Evolutionary conservation across 225 moss, liverwort and hornwort species (phyloP).

Genomic region (Rhytidiadelphus loreus): DNA sequence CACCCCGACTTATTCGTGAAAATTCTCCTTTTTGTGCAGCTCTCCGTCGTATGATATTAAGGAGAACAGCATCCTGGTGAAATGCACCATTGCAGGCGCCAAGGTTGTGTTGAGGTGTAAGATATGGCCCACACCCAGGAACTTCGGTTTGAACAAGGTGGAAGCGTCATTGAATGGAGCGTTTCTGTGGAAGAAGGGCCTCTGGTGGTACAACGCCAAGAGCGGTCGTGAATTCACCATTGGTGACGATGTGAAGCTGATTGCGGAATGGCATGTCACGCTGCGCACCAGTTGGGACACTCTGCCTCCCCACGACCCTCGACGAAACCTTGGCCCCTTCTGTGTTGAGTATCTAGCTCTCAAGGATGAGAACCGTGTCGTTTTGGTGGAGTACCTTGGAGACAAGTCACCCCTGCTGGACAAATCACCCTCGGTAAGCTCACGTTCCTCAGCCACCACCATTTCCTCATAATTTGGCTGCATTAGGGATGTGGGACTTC

Average conservation of each 20-base stretch:
- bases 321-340: conserved; percentile 29
- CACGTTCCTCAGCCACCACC: not conserved
- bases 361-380: not conserved
- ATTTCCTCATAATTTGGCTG: not conserved
- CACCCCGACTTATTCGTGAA: not conserved
- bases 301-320: conserved; percentile 14
- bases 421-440: conserved; percentile 7
- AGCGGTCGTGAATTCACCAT: conserved; percentile 33
- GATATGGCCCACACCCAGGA: conserved; percentile 34
- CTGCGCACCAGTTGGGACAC: conserved; percentile 18
- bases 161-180: conserved; percentile 31
- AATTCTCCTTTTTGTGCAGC: not conserved
- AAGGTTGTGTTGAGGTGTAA: conserved; percentile 26
- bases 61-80: conserved; percentile 26
- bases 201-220: conserved; percentile 40
- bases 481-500: not conserved
- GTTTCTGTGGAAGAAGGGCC: conserved; percentile 45
- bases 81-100: conserved; percentile 20
- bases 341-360: conserved; percentile 33
- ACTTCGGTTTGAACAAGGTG: conserved; percentile 41
- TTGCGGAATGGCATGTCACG: conserved; percentile 33
- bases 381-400: conserved; percentile 11
- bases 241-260: conserved; percentile 21
- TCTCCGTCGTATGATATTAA: conserved; percentile 20
- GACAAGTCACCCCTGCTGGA: conserved; percentile 10